Evolutionary conservation across 176 grass and related monocot species (phyloP), one percentile per base, ranked within the genome.

Genomic region (Rhynchospora tenuis): DNA sequence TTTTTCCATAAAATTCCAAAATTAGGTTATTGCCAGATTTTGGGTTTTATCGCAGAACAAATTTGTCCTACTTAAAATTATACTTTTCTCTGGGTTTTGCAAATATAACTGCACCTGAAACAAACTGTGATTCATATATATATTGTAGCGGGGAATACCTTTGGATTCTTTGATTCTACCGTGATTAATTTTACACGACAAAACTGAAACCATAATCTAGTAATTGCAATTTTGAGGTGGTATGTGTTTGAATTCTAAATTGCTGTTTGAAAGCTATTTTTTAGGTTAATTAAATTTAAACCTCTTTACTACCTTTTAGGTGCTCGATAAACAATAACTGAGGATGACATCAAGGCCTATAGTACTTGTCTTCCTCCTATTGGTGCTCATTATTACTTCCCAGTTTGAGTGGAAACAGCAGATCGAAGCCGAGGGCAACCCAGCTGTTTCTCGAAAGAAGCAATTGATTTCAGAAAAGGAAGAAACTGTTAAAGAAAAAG

Each of bases 331-430:
- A 27, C 65, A 65, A 66, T 9, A 65, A 64, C 17, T 66, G 27
- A 44, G 55, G 12, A 92, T 92, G 91, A 90, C 89, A 85, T 75
- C 88, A 44, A 83, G 86, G 79, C 88, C 88, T 47, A 72, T 92
- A 74, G 88, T 92, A 15, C 91, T 92, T 17, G 64, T 92, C 57
- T 86, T 86, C 82, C 88, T 92, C 19, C 83, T 92, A 19, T 47
- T 92, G 26, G 91, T 90, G 77, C 91, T 92, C 63, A 81, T 92
- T 57, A 69, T 92, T 71, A 90, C 91, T 71, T 90, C 91, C 59
- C 91, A 92, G 79, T 92, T 92, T 66, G 91, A 92, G 73, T 92
- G 91, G 91, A 94, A 91, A 80, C 85, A 91, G 82, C 89, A 94
- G 78, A 87, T 94, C 64, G 89, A 94, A 56, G 89, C 72, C n/a